Conservation (phyloP, 768 basidiomycete species). For the Rhizopogon salebrosus region DNA sequence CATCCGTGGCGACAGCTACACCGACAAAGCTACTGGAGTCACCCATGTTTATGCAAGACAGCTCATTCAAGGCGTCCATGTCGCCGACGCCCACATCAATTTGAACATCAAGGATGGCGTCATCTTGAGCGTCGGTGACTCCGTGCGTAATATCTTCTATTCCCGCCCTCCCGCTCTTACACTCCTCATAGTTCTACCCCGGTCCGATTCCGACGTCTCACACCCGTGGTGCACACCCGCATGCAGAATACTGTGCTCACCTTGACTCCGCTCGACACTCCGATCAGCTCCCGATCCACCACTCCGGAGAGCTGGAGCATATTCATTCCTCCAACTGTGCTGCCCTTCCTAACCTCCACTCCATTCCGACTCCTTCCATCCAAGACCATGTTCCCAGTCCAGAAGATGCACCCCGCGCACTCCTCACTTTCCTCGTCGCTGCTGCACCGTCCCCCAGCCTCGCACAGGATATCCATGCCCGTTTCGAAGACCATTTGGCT, state of each 20-base stretch:
- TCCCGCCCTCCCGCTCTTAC: conserved; percentile 5
- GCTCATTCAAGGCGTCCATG: conserved; percentile 79
- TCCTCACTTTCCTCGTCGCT: conserved; percentile 75
- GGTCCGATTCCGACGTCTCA: conserved; percentile 46
- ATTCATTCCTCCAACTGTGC: conserved; percentile 56
- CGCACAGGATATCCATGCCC: conserved; percentile 41
- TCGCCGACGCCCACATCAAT: conserved; percentile 89
- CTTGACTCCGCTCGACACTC: conserved; percentile 32
- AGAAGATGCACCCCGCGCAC: conserved; percentile 45
- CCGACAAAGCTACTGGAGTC: conserved; percentile 79
- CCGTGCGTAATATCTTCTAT: conserved; percentile 44
- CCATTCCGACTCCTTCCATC: conserved; percentile 6
- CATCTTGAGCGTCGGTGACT: conserved; percentile 84
- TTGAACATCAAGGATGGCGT: conserved; percentile 83
- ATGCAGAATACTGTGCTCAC: conserved; percentile 48
- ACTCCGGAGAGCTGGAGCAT: conserved; percentile 31
- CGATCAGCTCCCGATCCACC: conserved; percentile 20
- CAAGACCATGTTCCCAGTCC: conserved; percentile 22
- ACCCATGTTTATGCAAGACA: conserved; percentile 89
- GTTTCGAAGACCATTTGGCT: conserved; percentile 40
- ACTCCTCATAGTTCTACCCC: conserved; percentile 61
- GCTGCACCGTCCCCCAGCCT: conserved; percentile 52
- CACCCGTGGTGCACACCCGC: conserved; percentile 34
- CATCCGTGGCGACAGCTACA: conserved; percentile 82
- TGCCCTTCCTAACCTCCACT: conserved; percentile 36